phyloP scores from a whole-genome alignment of 495 filamentous ascomycete genomes.

The Penicillium bialowiezense region DNA sequence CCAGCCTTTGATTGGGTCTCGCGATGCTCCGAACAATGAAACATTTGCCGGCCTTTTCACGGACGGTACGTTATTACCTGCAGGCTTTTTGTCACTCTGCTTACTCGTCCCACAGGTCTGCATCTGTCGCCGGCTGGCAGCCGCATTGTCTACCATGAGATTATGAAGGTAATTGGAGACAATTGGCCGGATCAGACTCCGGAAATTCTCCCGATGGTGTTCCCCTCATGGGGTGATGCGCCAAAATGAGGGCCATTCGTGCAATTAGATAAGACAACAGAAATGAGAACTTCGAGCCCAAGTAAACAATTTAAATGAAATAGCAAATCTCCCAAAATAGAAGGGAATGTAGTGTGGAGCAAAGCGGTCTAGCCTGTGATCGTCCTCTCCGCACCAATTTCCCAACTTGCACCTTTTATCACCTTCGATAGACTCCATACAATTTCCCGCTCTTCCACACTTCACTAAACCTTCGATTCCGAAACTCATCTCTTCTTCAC shows the following conservation, averaged over 20 bases:
- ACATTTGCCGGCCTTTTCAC: conserved; percentile 50
- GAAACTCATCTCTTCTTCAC: too few species aligned
- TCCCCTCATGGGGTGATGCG: conserved; percentile 52
- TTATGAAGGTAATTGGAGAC: conserved; percentile 50
- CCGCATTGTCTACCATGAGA: conserved; percentile 52
- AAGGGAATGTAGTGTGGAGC: not conserved
- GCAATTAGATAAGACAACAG: too few species aligned
- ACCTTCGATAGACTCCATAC: not conserved
- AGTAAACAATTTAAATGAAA: too few species aligned
- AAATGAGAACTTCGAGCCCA: too few species aligned
- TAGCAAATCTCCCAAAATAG: too few species aligned
- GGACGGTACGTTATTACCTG: conserved; percentile 49
- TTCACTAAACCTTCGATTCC: too few species aligned
- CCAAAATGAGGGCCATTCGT: conserved; percentile 33
- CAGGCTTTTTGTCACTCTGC: conserved; percentile 6
- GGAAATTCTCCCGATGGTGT: conserved; percentile 47
- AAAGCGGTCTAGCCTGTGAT: conserved; percentile 26
- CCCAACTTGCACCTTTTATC: not conserved
- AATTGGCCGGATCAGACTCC: conserved; percentile 61
- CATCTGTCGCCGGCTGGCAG: conserved; percentile 65
- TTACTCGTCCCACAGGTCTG: conserved; percentile 43
- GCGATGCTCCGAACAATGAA: conserved; percentile 45
- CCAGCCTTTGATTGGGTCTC: conserved; percentile 51
- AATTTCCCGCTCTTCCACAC: too few species aligned
- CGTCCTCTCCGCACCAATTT: conserved; percentile 8